Evolutionary conservation across 352 stramenopile species (phyloP).

Genomic region (Phytophthora idaei): DNA sequence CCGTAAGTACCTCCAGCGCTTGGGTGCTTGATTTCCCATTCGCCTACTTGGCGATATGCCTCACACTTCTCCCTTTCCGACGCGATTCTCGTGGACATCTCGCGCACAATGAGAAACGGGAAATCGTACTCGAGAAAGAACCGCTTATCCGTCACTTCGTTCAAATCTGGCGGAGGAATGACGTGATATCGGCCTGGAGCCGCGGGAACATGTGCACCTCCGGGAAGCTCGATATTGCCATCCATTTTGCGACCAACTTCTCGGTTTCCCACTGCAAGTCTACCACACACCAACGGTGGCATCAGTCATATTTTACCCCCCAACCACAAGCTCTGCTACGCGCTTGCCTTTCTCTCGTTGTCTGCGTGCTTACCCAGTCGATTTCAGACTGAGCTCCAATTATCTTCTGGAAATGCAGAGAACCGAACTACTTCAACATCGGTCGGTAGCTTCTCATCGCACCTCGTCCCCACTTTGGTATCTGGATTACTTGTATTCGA

Average conservation of each 20-base stretch:
- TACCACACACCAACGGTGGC: background rate
- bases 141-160: constrained; percentile 19
- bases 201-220: background rate
- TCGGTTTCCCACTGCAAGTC: background rate
- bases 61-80: background rate
- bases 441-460: background rate
- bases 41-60: background rate
- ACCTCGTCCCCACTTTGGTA: background rate
- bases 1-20: background rate
- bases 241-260: background rate
- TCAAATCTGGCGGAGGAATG: constrained; percentile 26
- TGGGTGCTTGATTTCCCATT: background rate
- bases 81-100: background rate
- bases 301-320: no score
- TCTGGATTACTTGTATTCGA: no score
- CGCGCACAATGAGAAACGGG: constrained; percentile 25
- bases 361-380: background rate
- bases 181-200: constrained; percentile 1
- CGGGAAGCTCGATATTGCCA: background rate
- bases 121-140: constrained; percentile 34
- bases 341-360: background rate
- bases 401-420: background rate
- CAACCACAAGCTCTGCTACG: background rate
- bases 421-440: no score
- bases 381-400: background rate